Evolutionary conservation across 2,329 filamentous ascomycete species (phyloP).

Genomic region (Colletotrichum lentis): DNA sequence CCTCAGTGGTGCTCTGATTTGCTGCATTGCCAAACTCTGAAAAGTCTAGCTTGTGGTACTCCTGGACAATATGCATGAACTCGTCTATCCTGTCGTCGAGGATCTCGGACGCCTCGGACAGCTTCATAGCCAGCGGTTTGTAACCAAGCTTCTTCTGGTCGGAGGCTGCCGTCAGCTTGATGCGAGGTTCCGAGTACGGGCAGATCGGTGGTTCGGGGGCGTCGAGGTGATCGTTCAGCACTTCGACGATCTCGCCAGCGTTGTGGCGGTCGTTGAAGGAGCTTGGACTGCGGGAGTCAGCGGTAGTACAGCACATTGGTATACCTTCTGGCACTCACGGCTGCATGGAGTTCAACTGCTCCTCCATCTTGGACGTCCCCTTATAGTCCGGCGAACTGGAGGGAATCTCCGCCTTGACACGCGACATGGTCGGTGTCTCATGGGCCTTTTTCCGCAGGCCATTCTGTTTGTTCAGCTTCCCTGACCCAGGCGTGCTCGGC

Average conservation of each 20-base stretch:
- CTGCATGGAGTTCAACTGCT: conserved; percentile 50
- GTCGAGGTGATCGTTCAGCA: conserved; percentile 79
- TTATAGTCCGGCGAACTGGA: conserved; percentile 57
- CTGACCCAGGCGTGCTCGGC: conserved; percentile 65
- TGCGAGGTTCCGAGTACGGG: conserved; percentile 76
- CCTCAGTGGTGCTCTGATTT: conserved; percentile 81
- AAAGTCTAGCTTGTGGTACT: conserved; percentile 78
- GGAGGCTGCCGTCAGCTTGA: conserved; percentile 85
- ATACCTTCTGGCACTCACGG: conserved; percentile 46
- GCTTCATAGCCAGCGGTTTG: conserved; percentile 93
- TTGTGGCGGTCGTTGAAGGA: conserved; percentile 81
- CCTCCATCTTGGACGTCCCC: conserved; percentile 51
- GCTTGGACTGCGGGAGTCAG: conserved; percentile 54
- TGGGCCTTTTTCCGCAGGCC: conserved; percentile 49
- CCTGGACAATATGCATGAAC: conserved; percentile 77
- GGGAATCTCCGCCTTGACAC: conserved; percentile 54
- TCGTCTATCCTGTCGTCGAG: conserved; percentile 95
- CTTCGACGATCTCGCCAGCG: conserved; percentile 81
- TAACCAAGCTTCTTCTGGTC: conserved; percentile 92
- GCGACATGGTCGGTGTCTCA: conserved; percentile 58
- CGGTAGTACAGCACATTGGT: background rate
- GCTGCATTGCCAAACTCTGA: conserved; percentile 87
- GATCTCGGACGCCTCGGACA: conserved; percentile 90
- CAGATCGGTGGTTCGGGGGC: conserved; percentile 74
- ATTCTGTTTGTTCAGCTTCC: conserved; percentile 40